Conservation (phyloP, 345 rosid species). For the Ceriops decandra region DNA sequence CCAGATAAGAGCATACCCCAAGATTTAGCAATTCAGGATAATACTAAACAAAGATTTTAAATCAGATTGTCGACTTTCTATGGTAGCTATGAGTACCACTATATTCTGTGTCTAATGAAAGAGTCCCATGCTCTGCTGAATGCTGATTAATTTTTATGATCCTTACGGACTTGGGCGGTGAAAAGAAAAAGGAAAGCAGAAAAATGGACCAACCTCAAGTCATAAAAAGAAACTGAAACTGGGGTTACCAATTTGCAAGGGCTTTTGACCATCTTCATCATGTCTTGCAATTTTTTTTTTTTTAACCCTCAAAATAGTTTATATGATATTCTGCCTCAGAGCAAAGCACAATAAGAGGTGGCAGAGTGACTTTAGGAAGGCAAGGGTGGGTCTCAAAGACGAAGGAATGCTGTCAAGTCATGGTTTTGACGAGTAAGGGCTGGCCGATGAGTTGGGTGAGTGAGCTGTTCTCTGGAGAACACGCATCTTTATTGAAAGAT, state of each 20-base stretch:
- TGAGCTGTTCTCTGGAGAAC: constrained; percentile 23
- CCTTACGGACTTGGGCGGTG: constrained; percentile 27
- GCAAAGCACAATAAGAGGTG: constrained; percentile 6
- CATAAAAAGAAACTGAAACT: constrained; percentile 23
- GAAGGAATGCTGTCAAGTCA: constrained; percentile 30
- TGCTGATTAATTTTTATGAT: constrained; percentile 14
- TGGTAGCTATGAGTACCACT: not conserved
- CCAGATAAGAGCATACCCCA: too few species aligned
- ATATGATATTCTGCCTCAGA: constrained; percentile 15
- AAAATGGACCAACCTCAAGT: constrained; percentile 36
- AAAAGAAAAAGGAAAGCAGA: constrained; percentile 6
- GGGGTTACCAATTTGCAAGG: constrained; percentile 25
- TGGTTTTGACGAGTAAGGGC: constrained; percentile 1
- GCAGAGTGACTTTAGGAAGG: not conserved
- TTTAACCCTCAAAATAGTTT: constrained; percentile 7
- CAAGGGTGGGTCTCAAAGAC: not conserved
- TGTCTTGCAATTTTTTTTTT: not conserved
- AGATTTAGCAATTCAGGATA: too few species aligned
- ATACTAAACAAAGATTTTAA: too few species aligned
- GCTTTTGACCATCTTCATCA: constrained; percentile 33
- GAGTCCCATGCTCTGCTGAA: constrained; percentile 17
- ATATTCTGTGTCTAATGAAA: constrained; percentile 9
- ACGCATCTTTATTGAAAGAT: constrained; percentile 48
- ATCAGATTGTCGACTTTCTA: too few species aligned
- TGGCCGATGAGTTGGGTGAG: constrained; percentile 16